Evolutionary conservation across 1,139 yeast species (phyloP).

Genomic region (Blastobotrys ciferrii): DNA sequence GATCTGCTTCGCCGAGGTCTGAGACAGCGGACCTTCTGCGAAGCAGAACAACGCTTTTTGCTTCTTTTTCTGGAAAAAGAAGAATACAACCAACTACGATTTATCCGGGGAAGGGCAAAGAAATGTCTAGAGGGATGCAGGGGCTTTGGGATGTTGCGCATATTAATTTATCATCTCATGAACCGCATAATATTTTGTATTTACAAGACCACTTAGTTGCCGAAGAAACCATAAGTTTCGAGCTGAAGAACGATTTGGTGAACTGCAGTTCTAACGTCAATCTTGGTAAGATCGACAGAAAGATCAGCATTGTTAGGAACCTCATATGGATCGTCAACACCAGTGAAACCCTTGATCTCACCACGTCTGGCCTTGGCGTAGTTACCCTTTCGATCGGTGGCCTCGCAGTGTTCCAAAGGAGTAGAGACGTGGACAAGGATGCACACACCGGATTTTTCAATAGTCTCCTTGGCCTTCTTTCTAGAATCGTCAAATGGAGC

Average conservation of each 20-base stretch:
- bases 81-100: no score
- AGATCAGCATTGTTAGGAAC: slow-evolving; percentile 52
- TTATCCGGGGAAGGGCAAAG: no score
- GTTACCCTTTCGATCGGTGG: slow-evolving; percentile 50
- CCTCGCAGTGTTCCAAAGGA: slow-evolving; percentile 45
- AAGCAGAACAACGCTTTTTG: no score
- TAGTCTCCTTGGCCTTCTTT: slow-evolving; percentile 40
- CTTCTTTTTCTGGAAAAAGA: no score
- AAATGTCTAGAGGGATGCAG: no score
- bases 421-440: slow-evolving; percentile 52
- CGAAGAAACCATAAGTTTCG: slow-evolving; percentile 78
- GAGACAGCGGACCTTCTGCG: no score
- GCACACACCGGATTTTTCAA: slow-evolving; percentile 47
- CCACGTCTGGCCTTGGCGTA: slow-evolving; percentile 46
- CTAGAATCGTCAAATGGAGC: slow-evolving; percentile 46
- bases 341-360: slow-evolving; percentile 48
- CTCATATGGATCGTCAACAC: slow-evolving; percentile 49
- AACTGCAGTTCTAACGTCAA: slow-evolving; percentile 59
- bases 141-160: no score
- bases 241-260: slow-evolving; percentile 67
- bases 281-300: slow-evolving; percentile 49
- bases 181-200: no score
- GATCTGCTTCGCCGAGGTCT: no score
- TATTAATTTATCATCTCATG: no score
- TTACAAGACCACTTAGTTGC: slow-evolving; percentile 30